Evolutionary conservation across 305 asterid genomes (phyloP), one percentile per base, ranked within the genome.

Genomic region (Fraxinus albicans): DNA sequence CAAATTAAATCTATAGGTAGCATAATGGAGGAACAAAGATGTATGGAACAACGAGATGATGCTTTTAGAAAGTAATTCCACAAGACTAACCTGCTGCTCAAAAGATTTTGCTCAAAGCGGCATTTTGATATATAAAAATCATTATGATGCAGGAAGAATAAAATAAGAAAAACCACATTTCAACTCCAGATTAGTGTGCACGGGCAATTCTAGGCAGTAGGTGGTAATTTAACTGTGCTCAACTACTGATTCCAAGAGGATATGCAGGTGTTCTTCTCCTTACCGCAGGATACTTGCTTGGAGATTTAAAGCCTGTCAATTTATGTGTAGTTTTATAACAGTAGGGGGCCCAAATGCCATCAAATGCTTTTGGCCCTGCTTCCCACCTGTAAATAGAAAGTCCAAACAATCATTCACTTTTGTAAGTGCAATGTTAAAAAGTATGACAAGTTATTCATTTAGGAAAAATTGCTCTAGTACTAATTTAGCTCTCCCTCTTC

Each of bases 311-410:
- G 55, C 92, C 88, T 15, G 88, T 85, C 13, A 88, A 85, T 40
- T 86, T 88, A 78, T 89, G 92, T 25, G 91, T 87, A 73, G 58
- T 79, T 80, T 89, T 86, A 84, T 89, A 88, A 89, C 89, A 89
- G 83, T 88, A 80, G 53, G 92, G 82, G 73, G 91, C 90, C 92
- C 92, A 88, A 84, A 89, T 17, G 78, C 92, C 91, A 83, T 89
- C 92, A 84, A 83, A 89, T 76, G 89, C 83, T 86, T 73, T 89
- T 47, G 92, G 88, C 69, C 92, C 91, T 77, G 88, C 63, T 85
- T 88, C 89, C 92, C 90, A 88, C 80, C 91, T 89, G 87, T 78
- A 77, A 84, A 73, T 69, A 3, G 77, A 33, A 77, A 77, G 77
- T 81, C 77, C 81, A 80, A 79, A 63, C 76, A 77, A 65, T 60